Conservation (phyloP, 495 filamentous ascomycete species). For the Xylaria venustula region DNA sequence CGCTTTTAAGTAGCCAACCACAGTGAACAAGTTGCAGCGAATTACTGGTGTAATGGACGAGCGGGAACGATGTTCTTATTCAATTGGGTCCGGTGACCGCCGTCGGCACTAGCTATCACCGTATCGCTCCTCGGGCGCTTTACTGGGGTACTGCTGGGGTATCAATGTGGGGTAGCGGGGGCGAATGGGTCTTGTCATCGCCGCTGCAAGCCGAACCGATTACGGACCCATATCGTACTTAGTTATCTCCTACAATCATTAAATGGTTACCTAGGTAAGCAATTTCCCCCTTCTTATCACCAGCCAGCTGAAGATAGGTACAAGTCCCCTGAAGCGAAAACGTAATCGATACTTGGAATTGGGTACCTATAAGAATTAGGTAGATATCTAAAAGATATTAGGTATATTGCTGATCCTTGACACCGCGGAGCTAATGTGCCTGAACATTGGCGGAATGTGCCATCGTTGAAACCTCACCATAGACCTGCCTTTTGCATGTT, state of each 20-base stretch:
- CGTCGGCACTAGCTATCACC: not conserved
- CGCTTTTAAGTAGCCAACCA: not conserved
- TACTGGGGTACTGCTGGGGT: not conserved
- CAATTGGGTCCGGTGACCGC: conserved; percentile 1
- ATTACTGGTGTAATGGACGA: not conserved
- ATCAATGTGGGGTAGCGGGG: conserved; percentile 10
- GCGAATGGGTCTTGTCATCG: not conserved
- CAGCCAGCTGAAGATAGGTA: not conserved
- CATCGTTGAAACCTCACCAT: not conserved
- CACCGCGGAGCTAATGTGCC: not conserved
- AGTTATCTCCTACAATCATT: conserved; percentile 1
- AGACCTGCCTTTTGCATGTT: not conserved
- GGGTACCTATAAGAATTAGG: not conserved
- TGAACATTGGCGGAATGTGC: not conserved
- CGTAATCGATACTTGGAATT: conserved; percentile 1
- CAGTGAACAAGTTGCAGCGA: not conserved
- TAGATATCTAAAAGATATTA: not conserved
- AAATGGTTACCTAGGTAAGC: conserved; percentile 6
- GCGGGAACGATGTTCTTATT: not conserved
- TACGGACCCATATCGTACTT: too few relatives aligned
- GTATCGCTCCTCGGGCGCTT: not conserved
- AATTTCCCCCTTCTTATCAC: not conserved
- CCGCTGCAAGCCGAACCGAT: conserved; percentile 12
- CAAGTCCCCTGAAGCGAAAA: not conserved
- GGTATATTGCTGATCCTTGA: conserved; percentile 6